phyloP scores from a whole-genome alignment of 1,284 basidiomycete genomes.

The Trichosporon faecale region DNA sequence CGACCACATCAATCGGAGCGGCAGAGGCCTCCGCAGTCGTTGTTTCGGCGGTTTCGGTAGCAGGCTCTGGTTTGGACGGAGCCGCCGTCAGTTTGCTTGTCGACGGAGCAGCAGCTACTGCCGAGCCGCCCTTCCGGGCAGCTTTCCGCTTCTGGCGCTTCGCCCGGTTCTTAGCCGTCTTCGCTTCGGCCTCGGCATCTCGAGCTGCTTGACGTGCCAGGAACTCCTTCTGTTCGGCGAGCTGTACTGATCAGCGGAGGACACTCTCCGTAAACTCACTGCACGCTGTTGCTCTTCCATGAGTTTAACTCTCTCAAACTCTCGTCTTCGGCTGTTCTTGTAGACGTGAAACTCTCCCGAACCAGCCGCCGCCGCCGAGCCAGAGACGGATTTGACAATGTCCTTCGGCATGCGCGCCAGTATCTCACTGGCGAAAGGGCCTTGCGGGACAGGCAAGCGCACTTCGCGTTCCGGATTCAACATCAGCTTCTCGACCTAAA shows the following conservation, averaged over 20 bases:
- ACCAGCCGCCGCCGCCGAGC: conserved; percentile 80
- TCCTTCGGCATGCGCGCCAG: conserved; percentile 71
- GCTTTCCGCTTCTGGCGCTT: conserved; percentile 86
- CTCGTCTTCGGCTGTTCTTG: conserved; percentile 86
- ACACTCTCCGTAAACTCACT: conserved; percentile 55
- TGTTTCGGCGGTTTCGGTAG: too few species aligned
- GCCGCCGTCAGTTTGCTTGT: background rate
- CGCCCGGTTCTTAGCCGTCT: conserved; percentile 87
- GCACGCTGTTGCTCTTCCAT: conserved; percentile 79
- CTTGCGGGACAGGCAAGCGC: conserved; percentile 60
- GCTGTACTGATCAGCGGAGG: conserved; percentile 54
- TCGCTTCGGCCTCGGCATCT: conserved; percentile 68
- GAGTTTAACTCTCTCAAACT: conserved; percentile 88
- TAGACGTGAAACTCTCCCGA: conserved; percentile 98
- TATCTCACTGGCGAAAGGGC: conserved; percentile 40
- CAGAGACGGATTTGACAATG: conserved; percentile 99
- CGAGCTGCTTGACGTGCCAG: conserved; percentile 63
- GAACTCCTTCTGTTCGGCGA: conserved; percentile 64
- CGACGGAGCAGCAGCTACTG: background rate
- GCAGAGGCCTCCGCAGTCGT: background rate
- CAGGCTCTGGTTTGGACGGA: background rate
- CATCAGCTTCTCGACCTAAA: conserved; percentile 73
- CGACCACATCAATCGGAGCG: background rate
- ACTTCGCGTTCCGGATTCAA: conserved; percentile 80
- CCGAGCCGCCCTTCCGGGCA: conserved; percentile 55